Evolutionary conservation across 108 stramenopile species (phyloP), one percentile per base, ranked within the genome.

Genomic region (Parmales sp.): DNA sequence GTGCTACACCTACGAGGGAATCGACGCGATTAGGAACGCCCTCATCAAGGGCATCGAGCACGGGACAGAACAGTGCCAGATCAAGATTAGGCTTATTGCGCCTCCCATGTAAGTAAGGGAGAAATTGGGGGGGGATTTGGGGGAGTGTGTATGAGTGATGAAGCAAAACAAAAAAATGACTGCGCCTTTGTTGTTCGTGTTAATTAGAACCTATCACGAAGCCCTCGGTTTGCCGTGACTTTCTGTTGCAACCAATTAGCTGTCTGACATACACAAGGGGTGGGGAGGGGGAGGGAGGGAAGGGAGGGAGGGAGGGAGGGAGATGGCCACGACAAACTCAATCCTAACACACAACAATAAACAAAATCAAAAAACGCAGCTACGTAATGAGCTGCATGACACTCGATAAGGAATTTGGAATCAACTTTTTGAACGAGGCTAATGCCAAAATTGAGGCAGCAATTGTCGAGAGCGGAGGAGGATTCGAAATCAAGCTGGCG

Each of bases 1-100:
- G 1, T 98, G 97, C 88, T 97, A 95, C 81, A 90, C 90, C 1
- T 96, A 96, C 75, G 97, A 94, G 71, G 98, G 98, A 11, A 96
- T 98, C 68, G 95, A 97, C 75, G 97, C 98, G 63, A 95, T 99
- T 63, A 89, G 90, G 22, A 95, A 88, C 29, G 96, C 96, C 28
- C 83, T 99, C 51, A 85, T 91, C 70, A 91, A 90, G 7, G 98
- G 96, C 46, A 94, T 94, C 82, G 90, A 82, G 25, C 74, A 86
- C 1, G 81, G 82, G n/a, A 85, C 85, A 5, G 36, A 60, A 16
- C 78, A 78, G 26, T 79, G 79, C 39, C 80, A 79, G 2, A 93
- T 98, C 81, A 88, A 93, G 78, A 96, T 98, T 76, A 89, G 90
- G 70, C 86, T 98, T 45, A 95, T 97, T 75, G 95, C 95, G 23